Evolutionary conservation across 2,329 filamentous ascomycete species (phyloP).

Genomic region (Pseudogymnoascus sp.): DNA sequence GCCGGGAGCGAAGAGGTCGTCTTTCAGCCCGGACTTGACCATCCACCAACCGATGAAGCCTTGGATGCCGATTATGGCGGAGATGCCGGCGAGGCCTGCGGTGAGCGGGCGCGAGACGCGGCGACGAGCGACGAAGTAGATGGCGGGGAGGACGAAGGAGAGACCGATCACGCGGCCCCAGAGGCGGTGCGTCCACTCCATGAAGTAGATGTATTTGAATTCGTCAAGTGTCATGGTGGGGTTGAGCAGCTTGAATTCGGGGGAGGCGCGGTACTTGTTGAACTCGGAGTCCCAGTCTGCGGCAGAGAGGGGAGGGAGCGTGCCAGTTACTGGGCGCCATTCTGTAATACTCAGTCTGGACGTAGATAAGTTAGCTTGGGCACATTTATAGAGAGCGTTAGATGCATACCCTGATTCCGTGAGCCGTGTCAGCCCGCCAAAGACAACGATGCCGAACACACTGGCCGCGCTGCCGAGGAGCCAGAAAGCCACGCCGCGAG

Average conservation of each 20-base stretch:
- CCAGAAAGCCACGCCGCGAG: constrained; percentile 82
- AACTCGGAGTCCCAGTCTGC: constrained; percentile 91
- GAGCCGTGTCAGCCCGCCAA: constrained; percentile 84
- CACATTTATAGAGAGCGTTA: constrained; percentile 13
- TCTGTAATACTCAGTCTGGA: constrained; percentile 89
- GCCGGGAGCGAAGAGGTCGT: constrained; percentile 87
- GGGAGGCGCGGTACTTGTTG: constrained; percentile 81
- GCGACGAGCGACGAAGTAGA: constrained; percentile 78
- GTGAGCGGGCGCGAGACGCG: constrained; percentile 74
- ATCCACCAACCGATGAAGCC: constrained; percentile 99
- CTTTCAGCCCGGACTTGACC: constrained; percentile 93
- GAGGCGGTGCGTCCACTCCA: constrained; percentile 95
- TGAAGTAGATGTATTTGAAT: constrained; percentile 98
- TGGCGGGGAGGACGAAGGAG: constrained; percentile 77
- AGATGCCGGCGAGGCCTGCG: constrained; percentile 70
- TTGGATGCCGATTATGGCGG: constrained; percentile 85
- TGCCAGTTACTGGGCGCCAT: constrained; percentile 95
- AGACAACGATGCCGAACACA: constrained; percentile 95
- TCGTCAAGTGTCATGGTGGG: constrained; percentile 85
- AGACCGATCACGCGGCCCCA: constrained; percentile 91
- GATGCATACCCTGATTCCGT: constrained; percentile 81
- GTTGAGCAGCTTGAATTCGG: constrained; percentile 88
- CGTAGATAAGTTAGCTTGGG: constrained; percentile 10
- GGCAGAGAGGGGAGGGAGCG: constrained; percentile 68
- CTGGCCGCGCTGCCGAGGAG: constrained; percentile 82